These are phyloP conservation scores for Bruguiera hainesii DNA, from an alignment of 441 rosid species.

Conservation along the genomic window DNA sequence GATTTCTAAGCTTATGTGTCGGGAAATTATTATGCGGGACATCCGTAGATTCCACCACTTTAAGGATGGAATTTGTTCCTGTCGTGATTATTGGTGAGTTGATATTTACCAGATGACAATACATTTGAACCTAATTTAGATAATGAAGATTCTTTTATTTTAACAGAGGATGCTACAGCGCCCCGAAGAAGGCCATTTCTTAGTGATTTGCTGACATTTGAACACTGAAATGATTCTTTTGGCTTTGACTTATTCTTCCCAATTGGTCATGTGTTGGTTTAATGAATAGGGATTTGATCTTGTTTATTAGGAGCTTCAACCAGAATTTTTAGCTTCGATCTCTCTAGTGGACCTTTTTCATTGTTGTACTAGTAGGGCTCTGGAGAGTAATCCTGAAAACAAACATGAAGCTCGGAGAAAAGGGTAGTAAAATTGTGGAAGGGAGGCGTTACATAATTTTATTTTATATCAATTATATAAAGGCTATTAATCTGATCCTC, in stretches of 20 bases:
- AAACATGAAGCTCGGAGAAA: background rate
- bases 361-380: constrained; percentile 49
- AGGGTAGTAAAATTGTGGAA: background rate
- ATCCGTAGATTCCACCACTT: background rate
- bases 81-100: constrained; percentile 19
- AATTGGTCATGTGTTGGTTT: constrained; percentile 14
- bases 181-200: background rate
- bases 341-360: constrained; percentile 41
- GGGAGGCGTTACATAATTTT: too few relatives aligned
- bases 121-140: background rate
- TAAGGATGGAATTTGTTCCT: constrained; percentile 28
- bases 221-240: background rate
- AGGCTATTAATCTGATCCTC: constrained; percentile 55
- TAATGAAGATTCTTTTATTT: constrained; percentile 10
- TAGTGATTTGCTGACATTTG: too few relatives aligned
- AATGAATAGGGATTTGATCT: constrained; percentile 32
- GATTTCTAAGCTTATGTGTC: constrained; percentile 22
- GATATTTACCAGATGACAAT: background rate
- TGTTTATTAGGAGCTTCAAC: constrained; percentile 41
- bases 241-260: background rate
- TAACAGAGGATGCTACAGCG: background rate
- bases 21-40: constrained; percentile 20
- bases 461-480: background rate
- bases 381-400: constrained; percentile 54
- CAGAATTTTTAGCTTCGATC: constrained; percentile 42